Evolutionary conservation across 164 flowering plant species (phyloP), one percentile per base, ranked within the genome.

Genomic region (Macadamia tetraphylla): DNA sequence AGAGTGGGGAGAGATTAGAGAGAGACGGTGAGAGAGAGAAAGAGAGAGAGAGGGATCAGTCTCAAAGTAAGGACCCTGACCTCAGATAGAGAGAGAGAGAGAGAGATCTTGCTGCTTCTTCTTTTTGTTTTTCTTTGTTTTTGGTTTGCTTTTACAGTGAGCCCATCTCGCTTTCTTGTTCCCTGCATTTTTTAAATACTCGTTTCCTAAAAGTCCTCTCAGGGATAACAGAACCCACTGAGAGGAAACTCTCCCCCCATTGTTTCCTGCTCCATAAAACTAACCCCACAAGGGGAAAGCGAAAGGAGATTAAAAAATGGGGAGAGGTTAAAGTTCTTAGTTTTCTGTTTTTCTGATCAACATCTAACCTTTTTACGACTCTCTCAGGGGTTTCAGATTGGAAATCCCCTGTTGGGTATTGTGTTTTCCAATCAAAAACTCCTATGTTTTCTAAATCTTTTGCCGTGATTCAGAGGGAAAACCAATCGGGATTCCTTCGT

Each of bases 21-120:
- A 43, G 11, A 44, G 23, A 66, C 70, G 65, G 57, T 23, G 48
- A 57, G 56, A 58, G 53, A 64, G 62, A 42, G 66, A 69, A 43
- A 65, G n/a, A 62, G 59, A 66, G 51, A 43, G 11, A 44, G 23
- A 66, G 73, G 65, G 57, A 74, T 65, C 62, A 66, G 72, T 65
- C 73, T 71, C 63, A 70, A 67, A 69, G 70, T 67, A 56, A 73
- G 74, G 57, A 42, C 65, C 64, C 66, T 68, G 68, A 62, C 67
- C 46, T 32, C 57, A 30, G 52, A 67, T 58, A 42, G 43, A 49
- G 67, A 66, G 73, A 58, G 17, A 17, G 17, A 53, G 49, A 71
- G 65, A 46, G 70, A 62, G 64, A 32, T 65, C 71, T 74, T 64
- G 23, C 23, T 67, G 62, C 71, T 51, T 61, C 71, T 51, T 61